A percentile compares a stretch with the other conserved stretches of the same genome.
Evolutionary conservation across 2,329 filamentous ascomycete genomes (phyloP).

Genomic region (Rhynchosporium secalis): DNA sequence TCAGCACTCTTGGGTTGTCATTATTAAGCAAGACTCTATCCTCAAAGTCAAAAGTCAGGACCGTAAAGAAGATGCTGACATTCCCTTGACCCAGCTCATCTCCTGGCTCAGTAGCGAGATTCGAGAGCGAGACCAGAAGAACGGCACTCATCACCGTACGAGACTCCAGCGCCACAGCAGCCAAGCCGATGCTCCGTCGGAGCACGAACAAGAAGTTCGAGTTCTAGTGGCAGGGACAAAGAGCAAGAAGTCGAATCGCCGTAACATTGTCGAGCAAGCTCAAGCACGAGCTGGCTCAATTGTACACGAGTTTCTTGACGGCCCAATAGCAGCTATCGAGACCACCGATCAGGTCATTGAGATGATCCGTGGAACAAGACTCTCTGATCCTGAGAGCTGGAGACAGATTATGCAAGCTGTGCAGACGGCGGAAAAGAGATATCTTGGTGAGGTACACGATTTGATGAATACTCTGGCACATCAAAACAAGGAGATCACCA

Average conservation of each 20-base stretch:
- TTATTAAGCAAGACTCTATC: constrained; percentile 75
- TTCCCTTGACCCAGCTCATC: constrained; percentile 72
- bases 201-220: constrained; percentile 71
- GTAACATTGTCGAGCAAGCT: constrained; percentile 80
- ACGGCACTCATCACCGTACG: constrained; percentile 49
- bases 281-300: constrained; percentile 60
- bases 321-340: constrained; percentile 85
- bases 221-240: constrained; percentile 81
- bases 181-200: constrained; percentile 35
- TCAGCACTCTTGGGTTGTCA: constrained; percentile 81
- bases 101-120: constrained; percentile 79
- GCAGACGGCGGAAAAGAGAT: constrained; percentile 75
- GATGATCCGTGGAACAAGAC: constrained; percentile 68
- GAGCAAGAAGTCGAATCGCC: constrained; percentile 89
- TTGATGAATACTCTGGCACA: constrained; percentile 65
- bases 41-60: constrained; percentile 79
- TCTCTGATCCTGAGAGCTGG: constrained; percentile 85
- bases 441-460: constrained; percentile 79
- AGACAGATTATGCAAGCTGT: constrained; percentile 75
- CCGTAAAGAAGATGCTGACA: constrained; percentile 78
- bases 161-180: constrained; percentile 37
- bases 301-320: constrained; percentile 69
- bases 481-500: constrained; percentile 57
- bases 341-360: constrained; percentile 82
- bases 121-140: constrained; percentile 70